These are phyloP conservation scores for Exserohilum rostratum DNA, from an alignment of 2,329 filamentous ascomycete genomes.

Conservation along the genomic window DNA sequence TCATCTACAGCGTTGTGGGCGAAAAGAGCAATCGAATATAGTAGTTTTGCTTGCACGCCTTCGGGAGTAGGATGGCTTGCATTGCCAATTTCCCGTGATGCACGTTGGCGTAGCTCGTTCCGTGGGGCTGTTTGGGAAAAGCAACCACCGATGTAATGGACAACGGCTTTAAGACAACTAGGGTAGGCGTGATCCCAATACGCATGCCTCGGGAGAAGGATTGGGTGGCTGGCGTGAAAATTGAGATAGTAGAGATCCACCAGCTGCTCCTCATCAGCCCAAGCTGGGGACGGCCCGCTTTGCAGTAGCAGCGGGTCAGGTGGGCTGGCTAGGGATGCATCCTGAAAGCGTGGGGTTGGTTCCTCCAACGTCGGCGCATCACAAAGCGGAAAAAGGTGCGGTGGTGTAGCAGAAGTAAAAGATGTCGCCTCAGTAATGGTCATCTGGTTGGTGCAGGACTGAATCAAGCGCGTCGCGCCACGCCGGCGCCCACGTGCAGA, in stretches of 20 bases:
- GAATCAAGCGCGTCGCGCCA: slow-evolving; percentile 27
- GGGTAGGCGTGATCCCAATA: slow-evolving; percentile 45
- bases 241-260: slow-evolving; percentile 58
- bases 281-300: background rate
- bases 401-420: background rate
- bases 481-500: slow-evolving; percentile 53
- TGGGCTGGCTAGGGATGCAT: background rate
- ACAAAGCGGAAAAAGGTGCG: background rate
- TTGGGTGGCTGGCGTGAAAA: slow-evolving; percentile 60
- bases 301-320: slow-evolving; percentile 1
- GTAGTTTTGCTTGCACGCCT: slow-evolving; percentile 74
- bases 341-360: background rate
- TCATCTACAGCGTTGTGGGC: slow-evolving; percentile 71
- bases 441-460: background rate
- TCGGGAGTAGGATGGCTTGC: slow-evolving; percentile 48
- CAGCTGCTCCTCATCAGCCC: slow-evolving; percentile 36
- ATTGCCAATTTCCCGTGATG: slow-evolving; percentile 14
- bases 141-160: slow-evolving; percentile 60
- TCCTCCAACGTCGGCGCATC: background rate
- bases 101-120: slow-evolving; percentile 43
- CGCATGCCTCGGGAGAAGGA: slow-evolving; percentile 55
- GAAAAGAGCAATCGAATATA: slow-evolving; percentile 76
- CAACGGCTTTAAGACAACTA: slow-evolving; percentile 55
- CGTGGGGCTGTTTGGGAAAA: slow-evolving; percentile 52
- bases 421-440: slow-evolving; percentile 8